Evolutionary conservation across 2,329 filamentous ascomycete genomes (phyloP), one percentile per base, ranked within the genome.

Genomic region (Ophiocordyceps camponoti-leonardi): DNA sequence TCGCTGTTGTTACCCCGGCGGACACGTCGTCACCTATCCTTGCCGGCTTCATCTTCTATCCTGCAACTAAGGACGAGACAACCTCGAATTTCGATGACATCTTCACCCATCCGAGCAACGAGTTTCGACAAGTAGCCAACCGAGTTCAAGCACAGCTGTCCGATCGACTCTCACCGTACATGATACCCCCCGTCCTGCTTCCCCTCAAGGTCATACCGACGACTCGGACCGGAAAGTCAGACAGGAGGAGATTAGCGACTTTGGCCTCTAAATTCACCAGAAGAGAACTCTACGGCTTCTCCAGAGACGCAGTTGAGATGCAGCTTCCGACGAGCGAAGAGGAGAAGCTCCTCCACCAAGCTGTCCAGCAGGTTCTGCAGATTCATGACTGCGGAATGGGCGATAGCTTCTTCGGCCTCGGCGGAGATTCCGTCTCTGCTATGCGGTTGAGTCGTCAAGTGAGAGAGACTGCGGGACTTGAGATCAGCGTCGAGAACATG

Each of bases 391-490:
- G 64, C 30, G 51, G 56, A 0, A 49, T 56, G 2, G 50, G 56
- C 2, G 59, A 63, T 48, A 57, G 57, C 53, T 68, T 68, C 55
- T 64, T 67, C 49, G 53, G 54, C 0, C 56, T 67, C 1, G 65
- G 65, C 1, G 65, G 67, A 6, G 66, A 70, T 53, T 70, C 67
- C 0, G 56, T 69, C 16, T 55, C 57, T 3, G 66, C 67, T 0
- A 69, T 69, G 65, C 62, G 57, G 45, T 52, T 69, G 1, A 61
- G 66, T 1, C 58, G 63, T 1, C 54, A 55, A 30, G 62, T 61
- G 2, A 55, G 61, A 44, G 54, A 50, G 5, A 50, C 33, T 3
- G 14, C 49, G 18, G 42, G 44, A 10, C 10, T 49, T 22, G 42
- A 41, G 13, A 19, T 50, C 4, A 18, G 44, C 3, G 45, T 50